These are phyloP conservation scores for Eustoma russellianum DNA, from an alignment of 257 asterid species.

Conservation along the genomic window DNA sequence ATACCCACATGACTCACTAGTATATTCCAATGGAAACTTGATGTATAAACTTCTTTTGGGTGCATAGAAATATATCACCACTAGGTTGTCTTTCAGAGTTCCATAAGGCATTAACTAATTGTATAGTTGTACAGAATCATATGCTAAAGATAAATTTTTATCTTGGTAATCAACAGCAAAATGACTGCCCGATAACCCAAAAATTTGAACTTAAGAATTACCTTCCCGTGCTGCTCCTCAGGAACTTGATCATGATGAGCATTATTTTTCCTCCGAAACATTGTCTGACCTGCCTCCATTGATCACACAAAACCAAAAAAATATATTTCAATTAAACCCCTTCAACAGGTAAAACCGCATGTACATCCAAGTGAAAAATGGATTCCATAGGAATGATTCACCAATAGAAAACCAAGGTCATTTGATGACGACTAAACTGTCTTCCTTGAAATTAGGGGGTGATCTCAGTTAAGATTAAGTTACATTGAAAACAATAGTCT, in stretches of 20 bases:
- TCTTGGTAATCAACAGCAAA: background rate
- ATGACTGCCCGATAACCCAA: background rate
- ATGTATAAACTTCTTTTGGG: too few species aligned
- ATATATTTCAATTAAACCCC: background rate
- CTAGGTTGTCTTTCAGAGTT: background rate
- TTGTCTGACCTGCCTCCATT: slow-evolving; percentile 8
- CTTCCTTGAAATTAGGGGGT: too few species aligned
- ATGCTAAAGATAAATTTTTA: background rate
- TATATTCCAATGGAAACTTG: too few species aligned
- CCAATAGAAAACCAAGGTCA: too few species aligned
- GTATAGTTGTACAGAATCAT: background rate
- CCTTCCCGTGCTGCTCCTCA: slow-evolving; percentile 64
- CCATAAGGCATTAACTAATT: background rate
- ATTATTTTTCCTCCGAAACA: slow-evolving; percentile 63
- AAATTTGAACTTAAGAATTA: slow-evolving; percentile 15
- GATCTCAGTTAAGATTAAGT: too few species aligned
- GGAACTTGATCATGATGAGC: slow-evolving; percentile 37
- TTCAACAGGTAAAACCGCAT: background rate
- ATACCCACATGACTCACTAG: too few species aligned
- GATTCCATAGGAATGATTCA: too few species aligned
- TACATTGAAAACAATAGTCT: too few species aligned
- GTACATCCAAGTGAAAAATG: too few species aligned
- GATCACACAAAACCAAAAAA: background rate
- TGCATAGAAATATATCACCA: background rate
- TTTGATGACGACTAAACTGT: too few species aligned